Base-by-base conservation (phyloP, 352 stramenopile genomes). In the Phytophthora sojae region DNA sequence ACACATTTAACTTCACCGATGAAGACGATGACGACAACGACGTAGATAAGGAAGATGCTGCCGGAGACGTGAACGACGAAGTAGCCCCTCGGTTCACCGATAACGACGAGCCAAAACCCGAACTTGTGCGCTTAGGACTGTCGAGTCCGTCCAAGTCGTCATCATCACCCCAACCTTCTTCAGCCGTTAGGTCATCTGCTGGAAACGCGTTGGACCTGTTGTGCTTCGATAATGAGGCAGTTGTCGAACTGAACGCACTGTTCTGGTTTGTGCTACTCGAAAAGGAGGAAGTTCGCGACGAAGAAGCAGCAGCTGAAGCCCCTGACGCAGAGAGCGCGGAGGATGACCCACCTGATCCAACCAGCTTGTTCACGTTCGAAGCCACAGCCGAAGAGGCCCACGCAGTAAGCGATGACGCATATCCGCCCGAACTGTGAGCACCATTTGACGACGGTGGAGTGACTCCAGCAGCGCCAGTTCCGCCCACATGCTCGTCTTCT, bases 381-480 rank as follows among this genome's bases (percentile, higher is more conserved):
- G 64, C 73, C 53, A 94, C 85, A 32, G 82, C 81, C 0, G 87
- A 93, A 1, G 87, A 81, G 9, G 87, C 87, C 87, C 87, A 94
- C n/a, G 85, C 90, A 14, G 83, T 91, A 6, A 94, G 61, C 14
- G 83, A 92, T 14, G 83, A 85, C 11, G 82, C 83, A 45, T 93
- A 94, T 29, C 85, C 81, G n/a, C 66, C 64, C 1, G 64, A 81
- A 26, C 63, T 72, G 21, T 84, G 69, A 30, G 67, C 64, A 35
- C 67, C 69, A 69, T 71, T 70, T 23, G 69, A 66, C 1, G 69
- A 26, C 35, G 61, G 23, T 45, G 60, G 62, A 6, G 62, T 70
- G 7, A 30, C 49, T 12, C 47, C 45, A 64, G 57, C 50, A 6
- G 49, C 44, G 4, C 37, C 63, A 57, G 8, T 50, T 54, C 73